These are phyloP conservation scores for Sporisorium iseilematis-ciliati DNA, from an alignment of 1,284 basidiomycete species.

Conservation along the genomic window DNA sequence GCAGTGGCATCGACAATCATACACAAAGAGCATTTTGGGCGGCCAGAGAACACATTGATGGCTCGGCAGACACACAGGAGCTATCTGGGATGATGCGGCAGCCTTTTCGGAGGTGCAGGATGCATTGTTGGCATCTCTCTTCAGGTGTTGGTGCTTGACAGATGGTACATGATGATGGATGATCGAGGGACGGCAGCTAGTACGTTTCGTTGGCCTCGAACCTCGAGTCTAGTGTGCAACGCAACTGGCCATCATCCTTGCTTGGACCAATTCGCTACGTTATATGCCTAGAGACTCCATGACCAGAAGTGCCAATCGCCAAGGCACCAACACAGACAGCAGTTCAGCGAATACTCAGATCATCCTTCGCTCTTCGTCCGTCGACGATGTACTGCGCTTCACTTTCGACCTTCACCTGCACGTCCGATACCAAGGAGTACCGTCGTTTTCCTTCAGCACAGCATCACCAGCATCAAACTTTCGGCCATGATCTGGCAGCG, in stretches of 20 bases:
- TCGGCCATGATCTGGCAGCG: constrained; percentile 10
- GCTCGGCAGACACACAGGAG: no score
- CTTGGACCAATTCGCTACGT: background rate
- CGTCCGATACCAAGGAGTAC: background rate
- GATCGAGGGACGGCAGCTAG: no score
- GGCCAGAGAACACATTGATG: background rate
- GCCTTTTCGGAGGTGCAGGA: no score
- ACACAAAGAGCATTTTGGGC: background rate
- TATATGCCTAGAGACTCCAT: background rate
- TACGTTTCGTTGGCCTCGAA: no score
- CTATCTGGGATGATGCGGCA: no score
- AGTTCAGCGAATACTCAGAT: background rate
- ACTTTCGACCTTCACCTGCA: background rate
- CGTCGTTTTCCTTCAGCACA: background rate
- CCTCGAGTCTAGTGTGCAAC: no score
- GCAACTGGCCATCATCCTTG: background rate
- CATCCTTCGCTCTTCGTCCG: background rate
- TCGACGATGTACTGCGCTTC: background rate
- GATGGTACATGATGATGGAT: no score
- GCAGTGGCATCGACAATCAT: background rate
- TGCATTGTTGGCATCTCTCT: no score
- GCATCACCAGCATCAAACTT: constrained; percentile 15
- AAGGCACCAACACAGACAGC: background rate
- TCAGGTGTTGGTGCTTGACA: no score
- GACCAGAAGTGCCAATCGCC: background rate